Evolutionary conservation across 2,329 filamentous ascomycete genomes (phyloP).

Genomic region (Ascosphaera acerosa): DNA sequence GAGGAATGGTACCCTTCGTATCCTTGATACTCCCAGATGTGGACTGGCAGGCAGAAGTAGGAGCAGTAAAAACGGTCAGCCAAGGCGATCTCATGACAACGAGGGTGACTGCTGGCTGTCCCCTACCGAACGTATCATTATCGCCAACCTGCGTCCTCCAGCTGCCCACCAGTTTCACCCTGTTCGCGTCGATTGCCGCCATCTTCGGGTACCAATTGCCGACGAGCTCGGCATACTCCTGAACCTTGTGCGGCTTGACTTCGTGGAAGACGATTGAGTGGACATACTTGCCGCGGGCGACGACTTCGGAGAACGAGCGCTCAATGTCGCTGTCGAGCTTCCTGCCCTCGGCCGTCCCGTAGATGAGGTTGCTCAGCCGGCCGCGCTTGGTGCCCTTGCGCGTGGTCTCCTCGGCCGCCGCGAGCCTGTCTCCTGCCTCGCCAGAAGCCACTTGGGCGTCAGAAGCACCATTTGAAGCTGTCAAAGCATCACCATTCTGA

Average conservation of each 20-base stretch:
- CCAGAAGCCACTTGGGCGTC: slow-evolving; percentile 33
- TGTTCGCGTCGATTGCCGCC: slow-evolving; percentile 63
- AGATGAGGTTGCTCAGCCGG: slow-evolving; percentile 67
- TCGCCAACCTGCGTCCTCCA: slow-evolving; percentile 97
- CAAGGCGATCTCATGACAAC: background rate
- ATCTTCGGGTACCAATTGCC: slow-evolving; percentile 82
- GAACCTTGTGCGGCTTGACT: slow-evolving; percentile 83
- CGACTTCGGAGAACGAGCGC: slow-evolving; percentile 79
- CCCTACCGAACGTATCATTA: slow-evolving; percentile 79
- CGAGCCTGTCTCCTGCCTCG: slow-evolving; percentile 30
- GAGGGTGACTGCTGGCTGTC: slow-evolving; percentile 1
- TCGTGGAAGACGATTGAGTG: slow-evolving; percentile 94
- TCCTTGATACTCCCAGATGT: slow-evolving; percentile 98
- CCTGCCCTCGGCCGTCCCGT: slow-evolving; percentile 85
- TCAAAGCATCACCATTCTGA: slow-evolving; percentile 12
- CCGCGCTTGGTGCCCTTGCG: slow-evolving; percentile 40
- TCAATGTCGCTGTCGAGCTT: slow-evolving; percentile 91
- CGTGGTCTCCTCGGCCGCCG: slow-evolving; percentile 29
- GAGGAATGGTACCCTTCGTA: slow-evolving; percentile 92
- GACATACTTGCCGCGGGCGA: slow-evolving; percentile 92
- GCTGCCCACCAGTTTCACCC: slow-evolving; percentile 87
- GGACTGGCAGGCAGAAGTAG: slow-evolving; percentile 36
- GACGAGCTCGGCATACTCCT: slow-evolving; percentile 78
- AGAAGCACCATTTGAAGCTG: slow-evolving; percentile 10
- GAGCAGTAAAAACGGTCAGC: background rate